Evolutionary conservation across 2,329 filamentous ascomycete species (phyloP).

Genomic region (Verticillium tricorpus): DNA sequence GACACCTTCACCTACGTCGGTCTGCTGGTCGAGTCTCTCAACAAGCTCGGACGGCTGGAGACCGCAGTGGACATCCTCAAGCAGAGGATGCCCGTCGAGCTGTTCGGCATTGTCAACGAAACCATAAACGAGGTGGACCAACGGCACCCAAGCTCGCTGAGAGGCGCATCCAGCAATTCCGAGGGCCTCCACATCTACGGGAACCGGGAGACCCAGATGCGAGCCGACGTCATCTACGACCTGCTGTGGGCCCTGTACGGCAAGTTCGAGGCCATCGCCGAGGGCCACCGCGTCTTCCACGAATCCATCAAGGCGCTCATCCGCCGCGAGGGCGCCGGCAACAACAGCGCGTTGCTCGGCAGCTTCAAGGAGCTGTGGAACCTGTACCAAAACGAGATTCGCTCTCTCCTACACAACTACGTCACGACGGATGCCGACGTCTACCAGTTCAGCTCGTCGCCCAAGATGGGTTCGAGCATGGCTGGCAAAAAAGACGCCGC

Average conservation of each 20-base stretch:
- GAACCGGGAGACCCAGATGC: slow-evolving; percentile 68
- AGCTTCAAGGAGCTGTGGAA: slow-evolving; percentile 98
- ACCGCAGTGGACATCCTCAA: slow-evolving; percentile 86
- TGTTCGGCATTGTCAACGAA: slow-evolving; percentile 91
- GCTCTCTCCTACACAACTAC: slow-evolving; percentile 91
- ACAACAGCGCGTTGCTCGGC: slow-evolving; percentile 65
- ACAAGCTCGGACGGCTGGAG: slow-evolving; percentile 83
- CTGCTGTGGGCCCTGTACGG: slow-evolving; percentile 89
- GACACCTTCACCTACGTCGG: slow-evolving; percentile 94
- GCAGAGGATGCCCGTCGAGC: slow-evolving; percentile 85
- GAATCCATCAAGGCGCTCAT: slow-evolving; percentile 86
- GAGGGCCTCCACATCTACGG: slow-evolving; percentile 60
- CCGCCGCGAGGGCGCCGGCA: slow-evolving; percentile 67
- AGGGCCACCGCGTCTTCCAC: slow-evolving; percentile 89
- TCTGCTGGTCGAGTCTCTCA: slow-evolving; percentile 81
- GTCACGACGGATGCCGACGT: slow-evolving; percentile 85
- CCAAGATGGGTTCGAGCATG: slow-evolving; percentile 39
- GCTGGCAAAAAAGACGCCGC: slow-evolving; percentile 43
- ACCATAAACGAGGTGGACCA: slow-evolving; percentile 92
- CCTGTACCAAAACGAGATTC: slow-evolving; percentile 94
- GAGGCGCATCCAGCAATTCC: slow-evolving; percentile 48
- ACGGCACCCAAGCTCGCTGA: slow-evolving; percentile 78
- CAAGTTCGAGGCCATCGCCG: slow-evolving; percentile 95
- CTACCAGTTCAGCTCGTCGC: slow-evolving; percentile 56
- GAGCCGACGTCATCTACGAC: slow-evolving; percentile 83